Conservation (phyloP, 495 filamentous ascomycete genomes). For the Patellaria atrata region DNA sequence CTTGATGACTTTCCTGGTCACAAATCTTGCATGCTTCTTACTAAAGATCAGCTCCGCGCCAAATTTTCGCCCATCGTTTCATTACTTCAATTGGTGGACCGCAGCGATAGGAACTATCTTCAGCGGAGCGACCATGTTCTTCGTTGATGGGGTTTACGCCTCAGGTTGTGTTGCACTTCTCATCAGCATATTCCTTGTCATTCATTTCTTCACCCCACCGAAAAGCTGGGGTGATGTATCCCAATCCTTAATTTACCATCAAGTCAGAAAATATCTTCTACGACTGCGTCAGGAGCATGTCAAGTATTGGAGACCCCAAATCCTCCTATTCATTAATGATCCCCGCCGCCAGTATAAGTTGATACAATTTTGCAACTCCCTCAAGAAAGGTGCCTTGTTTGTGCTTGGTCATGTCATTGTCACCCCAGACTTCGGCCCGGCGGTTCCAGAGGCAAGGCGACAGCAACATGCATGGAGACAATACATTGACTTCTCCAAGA, state of each 20-base stretch:
- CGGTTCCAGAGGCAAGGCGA: slow-evolving; percentile 65
- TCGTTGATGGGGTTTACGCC: slow-evolving; percentile 74
- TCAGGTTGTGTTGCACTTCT: slow-evolving; percentile 59
- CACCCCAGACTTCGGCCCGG: slow-evolving; percentile 61
- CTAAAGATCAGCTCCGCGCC: slow-evolving; percentile 87
- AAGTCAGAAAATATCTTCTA: slow-evolving; percentile 77
- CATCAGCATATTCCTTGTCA: slow-evolving; percentile 62
- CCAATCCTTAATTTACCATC: slow-evolving; percentile 80
- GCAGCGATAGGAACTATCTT: slow-evolving; percentile 58
- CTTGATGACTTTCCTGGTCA: slow-evolving; percentile 62
- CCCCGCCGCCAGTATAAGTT: slow-evolving; percentile 62
- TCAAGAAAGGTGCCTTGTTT: slow-evolving; percentile 79
- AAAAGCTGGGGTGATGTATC: slow-evolving; percentile 86
- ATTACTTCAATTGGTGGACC: slow-evolving; percentile 78
- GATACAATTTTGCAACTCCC: slow-evolving; percentile 80
- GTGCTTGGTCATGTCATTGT: slow-evolving; percentile 81
- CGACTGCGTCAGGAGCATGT: slow-evolving; percentile 76
- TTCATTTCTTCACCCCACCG: slow-evolving; percentile 72
- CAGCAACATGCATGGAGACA: slow-evolving; percentile 75
- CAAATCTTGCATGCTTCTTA: slow-evolving; percentile 75
- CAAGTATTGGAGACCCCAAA: slow-evolving; percentile 83
- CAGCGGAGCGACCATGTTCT: slow-evolving; percentile 72
- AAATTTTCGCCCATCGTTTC: slow-evolving; percentile 79
- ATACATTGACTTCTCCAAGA: slow-evolving; percentile 71
- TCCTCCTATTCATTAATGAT: slow-evolving; percentile 72